Evolutionary conservation across 176 grass and related monocot genomes (phyloP), one percentile per base, ranked within the genome.

Genomic region (Eleusine indica): DNA sequence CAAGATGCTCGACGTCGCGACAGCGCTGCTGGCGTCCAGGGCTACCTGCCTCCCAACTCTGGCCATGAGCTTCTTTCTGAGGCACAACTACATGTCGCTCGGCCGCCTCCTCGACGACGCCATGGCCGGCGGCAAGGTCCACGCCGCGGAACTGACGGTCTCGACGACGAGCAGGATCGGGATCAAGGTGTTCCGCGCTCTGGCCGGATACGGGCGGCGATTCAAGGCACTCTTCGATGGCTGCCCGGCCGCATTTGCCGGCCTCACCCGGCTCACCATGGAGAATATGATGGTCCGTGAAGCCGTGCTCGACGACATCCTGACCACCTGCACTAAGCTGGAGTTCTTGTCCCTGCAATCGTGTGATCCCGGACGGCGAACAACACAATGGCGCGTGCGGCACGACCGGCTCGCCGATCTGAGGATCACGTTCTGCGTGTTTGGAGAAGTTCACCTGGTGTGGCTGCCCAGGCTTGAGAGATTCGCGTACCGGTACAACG

Each of bases 11-110:
- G 54, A 57, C 17, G 54, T 21, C 4, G 54, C 54, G 54, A 57
- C 54, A 4, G 18, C 54, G 54, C 17, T 57, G 4, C 54, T 57
- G 44, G 44, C 44, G 0, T 57, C 18, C 18, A 57, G 54, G 17
- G 16, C 2, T 0, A 1, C 5, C 18, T 4, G 1, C 7, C 6
- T 46, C 54, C 17, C 54, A 0, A 14, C 19, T 0, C 9, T 46
- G 16, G 69, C 41, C 41, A 44, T 71, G 41, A 14, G 41, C 41
- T 47, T 46, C 41, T 1, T 47, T 21, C 21, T 71, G 1, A 5
- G 69, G 41, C 42, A n/a, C 44, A 72, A 72, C 70, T 16, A 30
- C 70, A 48, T 72, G 70, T 48, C 70, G 21, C 44, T 72, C 4
- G 70, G 70, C 11, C 43, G 43, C 6, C n/a, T 49, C 5, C 70